These are phyloP conservation scores for Vigna trinervia DNA, from an alignment of 306 rosid genomes.

Conservation along the genomic window DNA sequence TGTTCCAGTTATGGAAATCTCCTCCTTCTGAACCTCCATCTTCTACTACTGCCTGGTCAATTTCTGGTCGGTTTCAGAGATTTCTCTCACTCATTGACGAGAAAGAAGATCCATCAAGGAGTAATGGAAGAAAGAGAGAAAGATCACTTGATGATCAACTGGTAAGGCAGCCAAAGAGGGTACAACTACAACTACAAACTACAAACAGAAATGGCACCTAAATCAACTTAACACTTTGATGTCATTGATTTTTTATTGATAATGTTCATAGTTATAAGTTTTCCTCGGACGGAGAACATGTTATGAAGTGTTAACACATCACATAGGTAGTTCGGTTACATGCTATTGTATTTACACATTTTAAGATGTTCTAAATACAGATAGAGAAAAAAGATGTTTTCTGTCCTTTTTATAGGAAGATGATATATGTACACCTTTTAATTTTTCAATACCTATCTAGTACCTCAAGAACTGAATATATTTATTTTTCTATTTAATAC, in stretches of 20 bases:
- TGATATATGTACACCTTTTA: too few species aligned
- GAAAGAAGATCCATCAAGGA: constrained; percentile 58
- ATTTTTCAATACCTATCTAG: too few species aligned
- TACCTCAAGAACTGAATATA: too few species aligned
- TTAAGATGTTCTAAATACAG: too few species aligned
- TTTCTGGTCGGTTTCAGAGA: constrained; percentile 57
- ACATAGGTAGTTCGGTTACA: background rate
- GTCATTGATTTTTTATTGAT: constrained; percentile 29
- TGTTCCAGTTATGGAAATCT: constrained; percentile 48
- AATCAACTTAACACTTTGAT: constrained; percentile 35
- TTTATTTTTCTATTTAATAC: too few species aligned
- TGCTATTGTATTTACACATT: background rate
- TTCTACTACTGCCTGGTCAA: constrained; percentile 41
- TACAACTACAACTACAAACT: constrained; percentile 45
- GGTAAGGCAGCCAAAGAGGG: constrained; percentile 52
- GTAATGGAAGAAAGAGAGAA: constrained; percentile 67
- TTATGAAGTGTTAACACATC: background rate
- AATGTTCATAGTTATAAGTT: constrained; percentile 17
- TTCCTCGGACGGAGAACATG: background rate
- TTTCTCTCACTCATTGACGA: constrained; percentile 75
- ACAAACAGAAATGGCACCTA: constrained; percentile 35
- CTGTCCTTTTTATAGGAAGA: too few species aligned
- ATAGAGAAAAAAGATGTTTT: too few species aligned
- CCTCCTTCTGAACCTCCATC: constrained; percentile 47
- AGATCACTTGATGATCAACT: constrained; percentile 45